Evolutionary conservation across 1,284 basidiomycete genomes (phyloP), one percentile per base, ranked within the genome.

Genomic region (Fistulina hepatica): DNA sequence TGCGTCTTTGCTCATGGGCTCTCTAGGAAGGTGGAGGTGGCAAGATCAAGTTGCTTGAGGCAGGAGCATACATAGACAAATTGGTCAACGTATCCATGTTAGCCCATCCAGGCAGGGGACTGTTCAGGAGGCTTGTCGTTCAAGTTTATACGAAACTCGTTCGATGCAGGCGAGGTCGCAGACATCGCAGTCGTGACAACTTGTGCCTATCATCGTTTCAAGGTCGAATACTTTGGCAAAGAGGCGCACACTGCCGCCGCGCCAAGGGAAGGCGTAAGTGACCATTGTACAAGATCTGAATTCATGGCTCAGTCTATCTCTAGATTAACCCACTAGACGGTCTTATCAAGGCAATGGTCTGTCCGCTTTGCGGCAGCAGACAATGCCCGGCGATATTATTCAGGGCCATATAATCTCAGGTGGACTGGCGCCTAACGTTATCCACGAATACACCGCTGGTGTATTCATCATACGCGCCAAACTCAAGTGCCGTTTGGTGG

Each of bases 261-360:
- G 9, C 28, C 28, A 5, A 16, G 28, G 28, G 28, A 31, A 31
- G 28, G 28, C 9, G 28, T 31, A 31, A 3, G 28, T 31, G 28
- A 27, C 3, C 12, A 3, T 15, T 15, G 3, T 15, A 27, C 5
- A 11, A 12, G 3, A 27, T 27, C 25, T 4, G 3, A 27, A 27
- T 15, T 12, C 25, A 11, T 27, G 12, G 25, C 24, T 9, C 9
- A 9, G n/a, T 25, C 24, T 9, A 25, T 25, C n/a, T 25, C 15
- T 19, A 31, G 28, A 31, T 31, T 19, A 31, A 31, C 28, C 15
- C 28, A 8, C 13, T 31, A 31, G 28, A 31, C 28, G 28, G 28
- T 9, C 13, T 31, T 9, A 31, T 31, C 28, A 31, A 13, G 11
- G 28, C 28, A 31, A 31, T 8, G 28, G 10, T 9, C 9, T 31